Conservation (phyloP, 345 rosid genomes). For the Euphorbia pulcherrima region DNA sequence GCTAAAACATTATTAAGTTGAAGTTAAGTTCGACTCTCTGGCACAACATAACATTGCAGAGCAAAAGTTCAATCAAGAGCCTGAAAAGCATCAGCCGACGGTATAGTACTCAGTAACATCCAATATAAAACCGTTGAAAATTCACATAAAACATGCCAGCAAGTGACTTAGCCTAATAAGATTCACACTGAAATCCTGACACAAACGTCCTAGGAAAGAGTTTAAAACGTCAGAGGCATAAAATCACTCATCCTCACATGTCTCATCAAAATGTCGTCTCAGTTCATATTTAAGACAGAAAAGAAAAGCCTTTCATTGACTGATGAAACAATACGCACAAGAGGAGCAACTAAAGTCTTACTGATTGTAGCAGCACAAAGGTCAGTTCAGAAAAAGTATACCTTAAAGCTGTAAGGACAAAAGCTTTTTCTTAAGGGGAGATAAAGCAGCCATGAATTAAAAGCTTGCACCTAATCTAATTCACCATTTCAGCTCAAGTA, state of each 20-base stretch:
- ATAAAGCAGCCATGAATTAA: background rate
- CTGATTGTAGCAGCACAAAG: background rate
- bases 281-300: background rate
- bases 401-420: background rate
- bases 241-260: background rate
- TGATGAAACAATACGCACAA: background rate
- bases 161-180: background rate
- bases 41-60: background rate
- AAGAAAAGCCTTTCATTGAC: background rate
- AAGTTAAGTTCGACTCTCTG: background rate
- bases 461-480: background rate
- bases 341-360: background rate
- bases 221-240: background rate
- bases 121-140: background rate
- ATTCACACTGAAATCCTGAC: background rate
- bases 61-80: background rate
- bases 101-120: background rate
- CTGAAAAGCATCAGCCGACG: background rate
- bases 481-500: background rate
- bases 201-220: background rate
- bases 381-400: background rate
- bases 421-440: background rate
- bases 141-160: background rate
- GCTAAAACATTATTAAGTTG: background rate
- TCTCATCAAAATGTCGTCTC: background rate